Evolutionary conservation across 331 rosid genomes (phyloP), one percentile per base, ranked within the genome.

Genomic region (Malus hybrid): DNA sequence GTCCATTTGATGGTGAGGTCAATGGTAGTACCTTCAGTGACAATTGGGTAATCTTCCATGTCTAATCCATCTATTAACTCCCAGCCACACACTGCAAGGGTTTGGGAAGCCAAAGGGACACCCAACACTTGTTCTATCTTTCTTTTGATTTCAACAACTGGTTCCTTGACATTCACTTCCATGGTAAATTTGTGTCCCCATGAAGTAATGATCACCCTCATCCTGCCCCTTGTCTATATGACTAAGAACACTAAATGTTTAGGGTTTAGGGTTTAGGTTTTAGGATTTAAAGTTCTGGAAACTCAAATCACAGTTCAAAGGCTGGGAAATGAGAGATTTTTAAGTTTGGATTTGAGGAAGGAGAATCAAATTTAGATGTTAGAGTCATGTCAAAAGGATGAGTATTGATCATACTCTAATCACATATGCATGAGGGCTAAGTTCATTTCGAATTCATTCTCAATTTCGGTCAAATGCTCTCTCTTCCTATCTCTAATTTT

Each of bases 1-100:
- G 44, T 48, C 60, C 69, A 59, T 76, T 78, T 88, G 76, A 87
- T 74, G 31, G 89, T 81, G 77, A 92, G 97, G 74, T 94, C 87
- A 64, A 94, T 74, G 80, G 82, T 86, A 52, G 96, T 92, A 65
- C 96, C 96, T 73, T 94, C 88, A 29, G 79, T 77, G 80, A 94
- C 57, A 67, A 92, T 90, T 18, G 91, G 96, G 24, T 94, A 92
- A 72, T 94, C 99, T 82, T 94, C 96, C 95, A 92, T 85, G 91
- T 92, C 96, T 56, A 94, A 69, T 65, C 90, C 99, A 78, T 92
- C 97, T 13, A 92, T 3, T 16, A 94, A 83, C 79, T 94, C 99
- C 90, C 91, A 88, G 36, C 88, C 97, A 34, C 65, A 84, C 28
- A 90, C 89, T 6, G 85, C 74, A 15, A 94, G 96, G 68, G 80